Conservation (phyloP, 306 rosid genomes). For the Mimosa bimucronata region DNA sequence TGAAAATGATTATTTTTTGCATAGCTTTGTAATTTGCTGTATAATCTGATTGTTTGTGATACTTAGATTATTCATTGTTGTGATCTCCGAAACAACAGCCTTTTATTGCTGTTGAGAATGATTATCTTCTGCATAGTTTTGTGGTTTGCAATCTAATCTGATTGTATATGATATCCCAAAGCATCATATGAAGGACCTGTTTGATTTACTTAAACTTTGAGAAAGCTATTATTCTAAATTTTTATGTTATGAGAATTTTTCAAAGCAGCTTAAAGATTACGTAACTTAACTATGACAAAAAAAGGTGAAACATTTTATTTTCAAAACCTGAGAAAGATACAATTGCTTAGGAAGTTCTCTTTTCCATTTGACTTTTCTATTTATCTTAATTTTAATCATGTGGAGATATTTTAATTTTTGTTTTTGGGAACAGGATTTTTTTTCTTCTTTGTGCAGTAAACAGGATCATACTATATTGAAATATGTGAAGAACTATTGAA, state of each 20-base stretch:
- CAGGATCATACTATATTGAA: not conserved
- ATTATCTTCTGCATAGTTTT: constrained; percentile 16
- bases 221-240: not conserved
- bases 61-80: too few relatives aligned
- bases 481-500: not conserved
- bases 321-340: too few relatives aligned
- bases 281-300: constrained; percentile 8
- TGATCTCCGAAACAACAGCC: constrained; percentile 9
- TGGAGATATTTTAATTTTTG: not conserved
- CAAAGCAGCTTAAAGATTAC: constrained; percentile 20
- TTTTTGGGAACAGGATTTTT: not conserved
- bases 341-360: constrained; percentile 5
- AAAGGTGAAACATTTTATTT: too few relatives aligned
- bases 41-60: constrained; percentile 2
- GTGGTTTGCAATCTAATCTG: constrained; percentile 2
- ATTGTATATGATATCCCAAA: constrained; percentile 2
- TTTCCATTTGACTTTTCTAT: constrained; percentile 9
- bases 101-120: constrained; percentile 1
- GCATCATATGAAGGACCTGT: constrained; percentile 18
- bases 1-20: constrained; percentile 23
- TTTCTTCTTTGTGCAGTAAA: not conserved
- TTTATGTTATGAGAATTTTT: not conserved
- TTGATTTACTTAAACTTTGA: constrained; percentile 10
- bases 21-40: constrained; percentile 18
- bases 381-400: not conserved